Evolutionary conservation across 805 yeast species (phyloP).

Genomic region (Pichia gijzeniarum): DNA sequence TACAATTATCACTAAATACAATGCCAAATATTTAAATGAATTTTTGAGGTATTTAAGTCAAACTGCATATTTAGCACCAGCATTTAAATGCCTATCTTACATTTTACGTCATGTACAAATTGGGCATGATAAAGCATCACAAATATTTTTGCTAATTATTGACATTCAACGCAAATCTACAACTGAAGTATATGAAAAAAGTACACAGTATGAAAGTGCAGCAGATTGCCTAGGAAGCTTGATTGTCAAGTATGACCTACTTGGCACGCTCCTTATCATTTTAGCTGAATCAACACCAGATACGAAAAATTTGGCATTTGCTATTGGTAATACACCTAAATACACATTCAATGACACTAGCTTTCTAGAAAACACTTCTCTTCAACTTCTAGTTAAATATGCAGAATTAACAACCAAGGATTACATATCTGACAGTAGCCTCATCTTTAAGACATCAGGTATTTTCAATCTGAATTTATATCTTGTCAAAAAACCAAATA

Average conservation of each 20-base stretch:
- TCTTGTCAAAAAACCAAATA: conserved; percentile 46
- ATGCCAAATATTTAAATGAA: conserved; percentile 32
- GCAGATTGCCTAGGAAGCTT: conserved; percentile 24
- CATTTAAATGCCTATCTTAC: conserved; percentile 13
- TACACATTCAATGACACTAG: conserved; percentile 17
- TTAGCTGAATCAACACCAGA: conserved; percentile 12
- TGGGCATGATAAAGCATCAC: conserved; percentile 6
- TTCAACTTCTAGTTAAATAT: conserved; percentile 16
- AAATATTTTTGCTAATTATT: conserved; percentile 5
- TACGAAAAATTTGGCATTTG: conserved; percentile 16
- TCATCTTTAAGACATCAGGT: conserved; percentile 55
- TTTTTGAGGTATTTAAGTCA: conserved; percentile 27
- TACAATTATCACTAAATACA: conserved; percentile 36
- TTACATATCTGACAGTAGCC: conserved; percentile 32
- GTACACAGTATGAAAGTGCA: conserved; percentile 16
- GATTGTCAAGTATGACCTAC: conserved; percentile 13
- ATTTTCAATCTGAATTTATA: conserved; percentile 54
- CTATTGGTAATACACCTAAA: conserved; percentile 28
- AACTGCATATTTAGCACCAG: conserved; percentile 4
- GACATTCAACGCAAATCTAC: neutral
- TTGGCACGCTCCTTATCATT: conserved; percentile 13
- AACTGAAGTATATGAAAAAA: conserved; percentile 11
- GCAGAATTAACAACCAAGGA: conserved; percentile 22
- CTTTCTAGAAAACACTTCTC: conserved; percentile 11
- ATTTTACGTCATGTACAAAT: conserved; percentile 8